Evolutionary conservation across 495 filamentous ascomycete genomes (phyloP), one percentile per base, ranked within the genome.

Genomic region (Annulohypoxylon maeteangense): DNA sequence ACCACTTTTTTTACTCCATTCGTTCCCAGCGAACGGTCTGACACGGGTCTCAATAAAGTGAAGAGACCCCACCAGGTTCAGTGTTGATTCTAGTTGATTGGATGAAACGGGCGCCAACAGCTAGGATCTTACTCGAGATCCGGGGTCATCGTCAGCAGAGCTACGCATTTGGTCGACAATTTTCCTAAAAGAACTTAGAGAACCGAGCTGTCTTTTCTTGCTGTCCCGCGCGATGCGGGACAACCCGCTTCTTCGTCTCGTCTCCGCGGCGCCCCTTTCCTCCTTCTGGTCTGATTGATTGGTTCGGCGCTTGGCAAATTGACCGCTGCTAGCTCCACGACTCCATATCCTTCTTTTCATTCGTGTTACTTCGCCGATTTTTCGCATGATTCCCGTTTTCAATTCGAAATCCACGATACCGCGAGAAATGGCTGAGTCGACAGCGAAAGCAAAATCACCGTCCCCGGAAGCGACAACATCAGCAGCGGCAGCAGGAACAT

Each of bases 191-290:
- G 16, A 50, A 44, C 11, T 7, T 29, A 22, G 27, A 27, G 44
- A 36, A 36, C 50, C 38, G 62, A 23, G 36, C 50, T 40, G 36
- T 44, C 62, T 42, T 44, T 56, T 44, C 38, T 47, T 5, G 6
- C 36, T 34, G 36, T 44, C 62, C 62, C 51, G 62, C 62, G 50
- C 16, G 29, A 47, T n/a, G 60, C 62, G 62, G 62, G 62, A 55
- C 50, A 47, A 65, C 31, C 62, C 61, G 61, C 36, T n/a, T 23
- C 10, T 51, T 44, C 40, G 47, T 51, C 16, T 36, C 32, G 38
- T 54, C 50, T 64, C 25, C 25, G 61, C 47, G 16, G 18, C 20
- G 20, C 40, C 27, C 40, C 18, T 65, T 56, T 42, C 16, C 22
- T 38, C 51, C 16, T 16, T 31, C 7, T 40, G 20, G 38, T 56